These are phyloP conservation scores for Citrus glauca DNA, from an alignment of 345 rosid genomes.

Conservation along the genomic window DNA sequence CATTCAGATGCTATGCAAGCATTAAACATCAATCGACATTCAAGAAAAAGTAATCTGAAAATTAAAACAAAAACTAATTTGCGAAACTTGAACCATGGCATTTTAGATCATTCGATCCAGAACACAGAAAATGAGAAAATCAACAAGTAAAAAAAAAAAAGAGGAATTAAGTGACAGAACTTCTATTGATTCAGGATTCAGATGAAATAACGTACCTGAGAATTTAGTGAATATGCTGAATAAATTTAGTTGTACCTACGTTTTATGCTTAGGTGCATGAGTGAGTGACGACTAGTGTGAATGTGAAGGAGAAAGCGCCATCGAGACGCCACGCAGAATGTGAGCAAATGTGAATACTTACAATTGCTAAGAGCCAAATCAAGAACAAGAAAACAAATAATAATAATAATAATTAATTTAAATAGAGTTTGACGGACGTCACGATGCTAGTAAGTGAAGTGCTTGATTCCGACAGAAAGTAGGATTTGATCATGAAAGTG, in stretches of 20 bases:
- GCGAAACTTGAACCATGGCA: background rate
- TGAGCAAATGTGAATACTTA: background rate
- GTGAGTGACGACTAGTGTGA: background rate
- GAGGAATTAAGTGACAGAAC: no score
- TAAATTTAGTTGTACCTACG: background rate
- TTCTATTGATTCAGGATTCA: background rate
- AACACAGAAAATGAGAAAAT: background rate
- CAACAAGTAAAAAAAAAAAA: background rate
- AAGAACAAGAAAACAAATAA: background rate
- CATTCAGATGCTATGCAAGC: background rate
- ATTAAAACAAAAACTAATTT: background rate
- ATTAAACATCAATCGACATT: background rate
- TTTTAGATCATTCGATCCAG: conserved; percentile 12
- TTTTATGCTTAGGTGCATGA: background rate
- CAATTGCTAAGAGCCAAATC: conserved; percentile 1
- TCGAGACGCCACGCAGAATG: conserved; percentile 26
- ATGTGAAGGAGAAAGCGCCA: conserved; percentile 1
- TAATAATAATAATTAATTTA: background rate
- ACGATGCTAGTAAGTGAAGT: background rate
- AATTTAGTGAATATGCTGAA: background rate
- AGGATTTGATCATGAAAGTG: background rate
- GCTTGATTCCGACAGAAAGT: background rate
- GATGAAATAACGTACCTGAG: background rate
- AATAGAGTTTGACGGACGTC: conserved; percentile 8
- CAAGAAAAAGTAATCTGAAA: background rate